Evolutionary conservation across 306 rosid genomes (phyloP).

Genomic region (Gastrolobium bilobum): DNA sequence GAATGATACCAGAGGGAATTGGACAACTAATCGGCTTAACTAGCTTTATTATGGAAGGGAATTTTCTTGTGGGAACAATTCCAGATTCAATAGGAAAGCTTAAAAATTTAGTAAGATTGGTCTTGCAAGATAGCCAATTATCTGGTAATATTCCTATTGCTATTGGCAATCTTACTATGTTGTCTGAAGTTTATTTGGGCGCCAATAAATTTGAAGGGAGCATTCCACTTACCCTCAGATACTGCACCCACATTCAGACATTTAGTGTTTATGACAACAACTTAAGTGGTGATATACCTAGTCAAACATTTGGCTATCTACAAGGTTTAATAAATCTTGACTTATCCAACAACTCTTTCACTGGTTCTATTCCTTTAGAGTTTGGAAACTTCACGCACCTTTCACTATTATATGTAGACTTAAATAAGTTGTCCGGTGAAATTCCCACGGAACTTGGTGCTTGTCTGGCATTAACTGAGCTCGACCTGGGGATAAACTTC

Average conservation of each 20-base stretch:
- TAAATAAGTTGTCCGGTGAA: constrained; percentile 41
- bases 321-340: constrained; percentile 17
- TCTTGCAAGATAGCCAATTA: neutral
- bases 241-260: constrained; percentile 25
- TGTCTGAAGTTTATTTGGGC: neutral
- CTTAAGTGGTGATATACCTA: constrained; percentile 42
- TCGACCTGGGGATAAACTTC: neutral
- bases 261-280: neutral
- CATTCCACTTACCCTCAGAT: constrained; percentile 30
- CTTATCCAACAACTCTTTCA: constrained; percentile 34
- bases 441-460: constrained; percentile 36
- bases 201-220: constrained; percentile 45
- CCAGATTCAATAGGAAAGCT: constrained; percentile 46
- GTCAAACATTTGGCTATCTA: neutral
- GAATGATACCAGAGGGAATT: constrained; percentile 45
- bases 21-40: constrained; percentile 40
- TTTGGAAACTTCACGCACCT: constrained; percentile 45
- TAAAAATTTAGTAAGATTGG: neutral
- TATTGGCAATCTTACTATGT: constrained; percentile 44
- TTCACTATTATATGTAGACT: neutral
- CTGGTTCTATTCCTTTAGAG: constrained; percentile 35
- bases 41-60: neutral
- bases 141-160: constrained; percentile 9
- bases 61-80: constrained; percentile 39
- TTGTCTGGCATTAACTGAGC: constrained; percentile 21